phyloP scores from a whole-genome alignment of 305 asterid species.

The Rubia peregrina region DNA sequence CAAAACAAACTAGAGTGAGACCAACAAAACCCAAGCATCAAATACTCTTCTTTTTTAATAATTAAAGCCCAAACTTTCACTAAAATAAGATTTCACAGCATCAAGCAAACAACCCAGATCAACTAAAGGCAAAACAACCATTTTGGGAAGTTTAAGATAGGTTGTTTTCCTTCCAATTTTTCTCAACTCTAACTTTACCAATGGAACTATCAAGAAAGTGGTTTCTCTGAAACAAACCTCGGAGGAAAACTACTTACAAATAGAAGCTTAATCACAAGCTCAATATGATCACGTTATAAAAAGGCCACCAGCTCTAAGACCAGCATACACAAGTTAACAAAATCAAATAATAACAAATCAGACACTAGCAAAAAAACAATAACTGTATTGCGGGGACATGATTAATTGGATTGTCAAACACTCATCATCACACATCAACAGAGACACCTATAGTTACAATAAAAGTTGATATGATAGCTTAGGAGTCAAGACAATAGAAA shows the following conservation, averaged over 20 bases:
- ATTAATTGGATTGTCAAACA: too few species aligned
- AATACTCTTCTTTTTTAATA: too few species aligned
- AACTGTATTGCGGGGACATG: too few species aligned
- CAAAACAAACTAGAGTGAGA: background rate
- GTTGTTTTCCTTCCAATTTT: background rate
- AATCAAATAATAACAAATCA: too few species aligned
- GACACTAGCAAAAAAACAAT: too few species aligned
- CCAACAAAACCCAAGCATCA: too few species aligned
- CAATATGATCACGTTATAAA: slow-evolving; percentile 68
- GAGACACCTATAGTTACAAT: too few species aligned
- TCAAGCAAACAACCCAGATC: background rate
- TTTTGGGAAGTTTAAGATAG: background rate
- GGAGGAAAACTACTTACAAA: background rate
- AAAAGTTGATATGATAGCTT: too few species aligned
- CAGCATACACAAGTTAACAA: too few species aligned
- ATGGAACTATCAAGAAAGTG: background rate
- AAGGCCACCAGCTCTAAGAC: too few species aligned
- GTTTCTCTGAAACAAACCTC: background rate
- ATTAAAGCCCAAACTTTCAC: background rate
- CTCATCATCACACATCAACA: too few species aligned
- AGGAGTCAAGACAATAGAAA: too few species aligned
- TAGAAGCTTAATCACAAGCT: slow-evolving; percentile 46
- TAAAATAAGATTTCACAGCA: background rate
- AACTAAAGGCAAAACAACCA: background rate
- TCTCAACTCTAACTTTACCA: background rate